These are phyloP conservation scores for Eutrema heterophyllum DNA, from an alignment of 345 rosid species.

Conservation along the genomic window DNA sequence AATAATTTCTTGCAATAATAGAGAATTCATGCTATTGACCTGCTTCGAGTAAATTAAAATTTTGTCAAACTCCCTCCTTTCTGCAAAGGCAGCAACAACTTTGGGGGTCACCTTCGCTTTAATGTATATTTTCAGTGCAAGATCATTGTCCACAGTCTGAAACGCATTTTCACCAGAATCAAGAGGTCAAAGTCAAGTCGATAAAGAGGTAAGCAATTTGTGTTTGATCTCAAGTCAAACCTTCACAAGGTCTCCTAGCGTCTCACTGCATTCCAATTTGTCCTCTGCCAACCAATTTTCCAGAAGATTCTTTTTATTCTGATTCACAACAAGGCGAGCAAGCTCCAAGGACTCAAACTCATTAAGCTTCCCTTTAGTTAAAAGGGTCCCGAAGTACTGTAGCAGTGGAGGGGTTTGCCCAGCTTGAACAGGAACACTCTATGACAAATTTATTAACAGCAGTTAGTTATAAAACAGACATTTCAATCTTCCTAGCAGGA, in stretches of 20 bases:
- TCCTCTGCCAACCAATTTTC: too few relatives aligned
- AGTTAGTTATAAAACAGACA: too few relatives aligned
- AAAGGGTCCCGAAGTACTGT: constrained; percentile 79
- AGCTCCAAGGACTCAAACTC: too few relatives aligned
- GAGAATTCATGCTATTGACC: constrained; percentile 34
- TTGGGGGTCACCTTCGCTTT: constrained; percentile 99
- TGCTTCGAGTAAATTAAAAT: constrained; percentile 95
- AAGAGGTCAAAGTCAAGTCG: too few relatives aligned
- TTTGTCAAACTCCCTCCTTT: constrained; percentile 97
- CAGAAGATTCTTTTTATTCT: too few relatives aligned
- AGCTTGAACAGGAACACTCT: constrained; percentile 99
- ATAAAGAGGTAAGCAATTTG: too few relatives aligned
- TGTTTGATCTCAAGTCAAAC: too few relatives aligned
- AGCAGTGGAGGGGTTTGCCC: constrained; percentile 97
- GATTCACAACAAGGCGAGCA: too few relatives aligned
- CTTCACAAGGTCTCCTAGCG: neutral
- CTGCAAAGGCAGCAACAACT: constrained; percentile 99
- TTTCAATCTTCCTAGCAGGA: too few relatives aligned
- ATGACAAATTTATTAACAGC: neutral
- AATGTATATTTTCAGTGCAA: constrained; percentile 91
- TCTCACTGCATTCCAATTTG: too few relatives aligned
- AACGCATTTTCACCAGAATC: constrained; percentile 23
- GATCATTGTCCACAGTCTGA: constrained; percentile 99
- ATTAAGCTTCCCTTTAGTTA: constrained; percentile 69
- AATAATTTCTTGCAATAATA: too few relatives aligned